Base-by-base conservation (phyloP, 257 asterid genomes). In the Ophiorrhiza pumila region DNA sequence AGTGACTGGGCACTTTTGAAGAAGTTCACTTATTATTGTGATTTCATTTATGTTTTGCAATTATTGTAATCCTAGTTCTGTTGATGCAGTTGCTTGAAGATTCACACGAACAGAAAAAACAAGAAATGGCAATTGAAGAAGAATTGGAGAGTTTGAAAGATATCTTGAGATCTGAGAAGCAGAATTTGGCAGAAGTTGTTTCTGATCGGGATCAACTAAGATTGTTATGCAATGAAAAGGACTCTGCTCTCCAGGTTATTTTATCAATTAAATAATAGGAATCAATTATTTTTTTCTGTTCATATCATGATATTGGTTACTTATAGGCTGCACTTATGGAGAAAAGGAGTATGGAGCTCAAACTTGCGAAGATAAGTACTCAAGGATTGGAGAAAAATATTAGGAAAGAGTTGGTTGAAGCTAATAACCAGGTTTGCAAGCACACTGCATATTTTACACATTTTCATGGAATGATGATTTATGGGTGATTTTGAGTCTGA, bases 221-320 rank as follows among this genome's bases (percentile, higher is more conserved):
- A 81, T 78, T 75, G 58, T 79, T 87, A 66, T 89, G 85, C 62
- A 87, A 88, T 39, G 97, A 88, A 72, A 95, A 83, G 73, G 96
- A 95, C 69, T 85, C 90, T 20, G 88, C 82, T 42, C 92, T 90
- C 75, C 96, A 92, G 97, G 99, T 90, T 71, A 60, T 76, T 59
- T 75, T 64, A 58, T 68, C 42, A 1, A 22, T 42, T 68, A 64
- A 55, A 59, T 47, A 59, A 29, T 69, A 56, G 56, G 62, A 61
- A 61, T 69, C 41, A 39, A 3, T 74, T 71, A 68, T 66, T 39
- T 5, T 60, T 68, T 15, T 71, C 73, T 71, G 76, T 74, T 65
- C 59, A 70, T 77, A 63, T 73, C 79, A 67, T 74, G 81, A 81
- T 35, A 37, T 74, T 58, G 78, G 47, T 80, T 75, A 32, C 71